Base-by-base conservation (phyloP, 805 yeast genomes). In the Lachancea dasiensis region DNA sequence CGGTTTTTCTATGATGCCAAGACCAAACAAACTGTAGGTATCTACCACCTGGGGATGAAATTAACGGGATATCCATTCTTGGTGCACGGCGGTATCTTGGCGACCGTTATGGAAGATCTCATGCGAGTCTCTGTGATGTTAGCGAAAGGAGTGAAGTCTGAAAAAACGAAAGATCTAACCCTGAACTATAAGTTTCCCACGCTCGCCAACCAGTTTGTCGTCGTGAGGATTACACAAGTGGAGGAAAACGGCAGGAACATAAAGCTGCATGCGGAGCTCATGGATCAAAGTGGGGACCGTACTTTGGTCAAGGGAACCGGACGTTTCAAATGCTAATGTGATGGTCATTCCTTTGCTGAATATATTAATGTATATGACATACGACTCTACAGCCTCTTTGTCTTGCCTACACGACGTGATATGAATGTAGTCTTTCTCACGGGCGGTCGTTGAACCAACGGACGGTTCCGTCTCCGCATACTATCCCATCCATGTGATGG, bases 41-140 rank as follows among this genome's bases (percentile, higher is more conserved):
- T 86, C 5, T 67, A 85, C 18, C 94, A 86, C 54, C 69, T 82
- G 36, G 96, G 97, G 0, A 76, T 80, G 52, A 73, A 72, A 44
- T 59, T 87, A 15, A 79, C 90, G 29, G 97, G 97, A 1, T 87
- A 81, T 55, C 97, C 96, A 2, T 80, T 85, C 49, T 62, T 89
- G 14, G 72, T 86, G 3, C 97, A 87, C 55, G 97, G 97, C 3
- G 97, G 97, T 0, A 74, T 89, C 20, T 56, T 87, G 21, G 94
- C 89, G 6, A 79, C 94, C 0, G 64, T 87, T 1, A 63, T 86
- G 38, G 92, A 86, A 52, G 95, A 87, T 48, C 70, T 82, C 5
- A 72, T 80, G 63, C 78, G 79, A 46, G 69, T 79, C 36, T 65
- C 70, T 40, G 75, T 65, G 10, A 51, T 57, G 16, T 63, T 79